phyloP scores from a whole-genome alignment of 139 green algal species.

The Marvania coccoides region DNA sequence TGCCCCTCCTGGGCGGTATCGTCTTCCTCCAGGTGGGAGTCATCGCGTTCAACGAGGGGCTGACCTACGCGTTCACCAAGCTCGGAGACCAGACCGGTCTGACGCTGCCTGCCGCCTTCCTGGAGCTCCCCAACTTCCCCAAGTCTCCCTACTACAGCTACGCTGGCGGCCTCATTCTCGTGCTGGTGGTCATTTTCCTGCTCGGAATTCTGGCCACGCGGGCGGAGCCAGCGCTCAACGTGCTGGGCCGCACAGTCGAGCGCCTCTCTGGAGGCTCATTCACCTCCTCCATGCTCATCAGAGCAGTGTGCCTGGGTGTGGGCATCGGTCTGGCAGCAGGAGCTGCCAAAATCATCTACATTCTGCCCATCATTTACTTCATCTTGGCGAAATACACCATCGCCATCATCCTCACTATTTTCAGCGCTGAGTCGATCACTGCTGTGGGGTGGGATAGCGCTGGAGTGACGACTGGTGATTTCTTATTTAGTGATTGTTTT shows the following conservation, averaged over 20 bases:
- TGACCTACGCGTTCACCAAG: conserved; percentile 36
- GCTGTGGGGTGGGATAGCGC: conserved; percentile 37
- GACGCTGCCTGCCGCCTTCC: conserved; percentile 25
- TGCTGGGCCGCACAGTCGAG: conserved; percentile 44
- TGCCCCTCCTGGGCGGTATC: conserved; percentile 14
- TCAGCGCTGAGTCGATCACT: conserved; percentile 28
- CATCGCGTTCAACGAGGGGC: conserved; percentile 45
- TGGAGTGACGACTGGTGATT: not conserved
- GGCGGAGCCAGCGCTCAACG: conserved; percentile 39
- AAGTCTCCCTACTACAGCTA: conserved; percentile 20
- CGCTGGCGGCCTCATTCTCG: conserved; percentile 23
- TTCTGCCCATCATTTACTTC: conserved; percentile 38
- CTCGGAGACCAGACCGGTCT: conserved; percentile 30
- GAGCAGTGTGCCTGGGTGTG: conserved; percentile 34
- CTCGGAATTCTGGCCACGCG: conserved; percentile 33
- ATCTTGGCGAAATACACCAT: conserved; percentile 41
- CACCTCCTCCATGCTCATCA: conserved; percentile 33
- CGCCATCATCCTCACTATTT: conserved; percentile 16
- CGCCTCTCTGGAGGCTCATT: conserved; percentile 23
- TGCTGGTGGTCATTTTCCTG: conserved; percentile 17
- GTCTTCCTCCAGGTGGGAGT: conserved; percentile 32
- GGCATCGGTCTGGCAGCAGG: conserved; percentile 30
- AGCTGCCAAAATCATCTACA: conserved; percentile 39
- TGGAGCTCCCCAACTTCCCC: not conserved
- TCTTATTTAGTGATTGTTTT: not conserved